Percentiles rank a stretch among this genome's conserved stretches.
phyloP scores from a whole-genome alignment of 176 grass and related monocot species.

The Dendrocalamus sinicus region DNA sequence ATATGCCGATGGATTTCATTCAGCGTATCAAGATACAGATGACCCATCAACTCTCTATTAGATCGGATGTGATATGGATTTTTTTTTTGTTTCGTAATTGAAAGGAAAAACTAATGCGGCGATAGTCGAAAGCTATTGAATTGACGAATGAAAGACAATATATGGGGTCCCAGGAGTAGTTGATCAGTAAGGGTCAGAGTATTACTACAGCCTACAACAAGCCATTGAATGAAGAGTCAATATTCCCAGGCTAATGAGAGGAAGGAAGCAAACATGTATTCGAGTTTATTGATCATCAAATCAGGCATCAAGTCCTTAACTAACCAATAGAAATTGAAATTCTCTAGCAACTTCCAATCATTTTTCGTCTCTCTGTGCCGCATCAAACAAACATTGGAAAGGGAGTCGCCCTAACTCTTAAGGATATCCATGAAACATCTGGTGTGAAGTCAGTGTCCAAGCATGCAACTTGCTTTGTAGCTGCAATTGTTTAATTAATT shows the following conservation, averaged over 20 bases:
- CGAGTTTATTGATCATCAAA: slow-evolving; percentile 46
- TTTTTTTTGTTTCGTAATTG: not conserved
- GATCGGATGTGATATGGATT: slow-evolving; percentile 5
- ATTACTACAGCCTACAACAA: not conserved
- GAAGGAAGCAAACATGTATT: slow-evolving; percentile 22
- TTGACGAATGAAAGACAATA: slow-evolving; percentile 6
- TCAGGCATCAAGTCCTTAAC: slow-evolving; percentile 25
- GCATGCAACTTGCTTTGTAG: slow-evolving; percentile 40
- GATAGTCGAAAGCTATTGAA: slow-evolving; percentile 18
- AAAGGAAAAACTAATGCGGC: slow-evolving; percentile 1
- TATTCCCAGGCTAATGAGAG: slow-evolving; percentile 26
- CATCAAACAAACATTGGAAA: slow-evolving; percentile 9
- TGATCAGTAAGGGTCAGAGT: slow-evolving; percentile 15
- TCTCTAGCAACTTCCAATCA: not conserved
- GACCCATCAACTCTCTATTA: slow-evolving; percentile 3
- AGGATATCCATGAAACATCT: slow-evolving; percentile 5
- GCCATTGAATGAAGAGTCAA: slow-evolving; percentile 20
- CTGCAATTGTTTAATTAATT: slow-evolving; percentile 36
- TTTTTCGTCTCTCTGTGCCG: not conserved
- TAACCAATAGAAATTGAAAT: slow-evolving; percentile 5
- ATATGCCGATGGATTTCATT: slow-evolving; percentile 12
- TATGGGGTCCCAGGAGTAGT: slow-evolving; percentile 28
- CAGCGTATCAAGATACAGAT: slow-evolving; percentile 23
- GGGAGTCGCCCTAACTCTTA: not conserved
- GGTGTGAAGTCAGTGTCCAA: slow-evolving; percentile 53